phyloP scores from a whole-genome alignment of 306 rosid species.

The Citrullus amarus region DNA sequence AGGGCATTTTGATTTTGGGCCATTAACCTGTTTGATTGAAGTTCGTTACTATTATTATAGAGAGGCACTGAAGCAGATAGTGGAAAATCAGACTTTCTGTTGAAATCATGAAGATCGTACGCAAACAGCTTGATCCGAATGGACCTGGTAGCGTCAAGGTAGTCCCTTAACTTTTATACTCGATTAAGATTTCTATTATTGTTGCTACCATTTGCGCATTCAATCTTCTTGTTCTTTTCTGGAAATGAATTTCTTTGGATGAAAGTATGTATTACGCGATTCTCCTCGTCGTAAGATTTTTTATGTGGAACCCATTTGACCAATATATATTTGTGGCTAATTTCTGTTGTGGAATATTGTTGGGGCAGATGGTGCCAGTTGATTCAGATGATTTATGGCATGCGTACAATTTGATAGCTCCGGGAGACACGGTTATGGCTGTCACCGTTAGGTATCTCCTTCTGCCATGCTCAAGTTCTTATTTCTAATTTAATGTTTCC shows the following conservation, averaged over 20 bases:
- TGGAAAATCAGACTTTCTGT: neutral
- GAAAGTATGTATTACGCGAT: neutral
- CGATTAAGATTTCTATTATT: neutral
- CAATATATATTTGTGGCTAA: neutral
- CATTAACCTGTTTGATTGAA: neutral
- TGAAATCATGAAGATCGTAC: slow-evolving; percentile 62
- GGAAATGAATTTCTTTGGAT: neutral
- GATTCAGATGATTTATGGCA: slow-evolving; percentile 93
- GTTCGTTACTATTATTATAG: neutral
- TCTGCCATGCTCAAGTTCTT: neutral
- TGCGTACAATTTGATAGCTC: slow-evolving; percentile 78
- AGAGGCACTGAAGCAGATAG: neutral
- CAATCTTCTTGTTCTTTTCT: neutral
- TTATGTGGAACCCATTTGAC: neutral
- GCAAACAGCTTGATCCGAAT: slow-evolving; percentile 38
- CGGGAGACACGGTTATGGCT: slow-evolving; percentile 77
- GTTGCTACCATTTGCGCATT: neutral
- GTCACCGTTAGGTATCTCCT: slow-evolving; percentile 62
- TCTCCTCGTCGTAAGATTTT: neutral
- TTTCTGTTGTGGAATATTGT: slow-evolving; percentile 11
- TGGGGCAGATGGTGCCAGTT: slow-evolving; percentile 65
- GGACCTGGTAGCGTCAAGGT: slow-evolving; percentile 99
- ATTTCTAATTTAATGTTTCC: neutral
- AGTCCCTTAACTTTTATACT: neutral
- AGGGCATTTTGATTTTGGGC: neutral